These are phyloP conservation scores for Acer campestre DNA, from an alignment of 345 rosid genomes.

Conservation along the genomic window DNA sequence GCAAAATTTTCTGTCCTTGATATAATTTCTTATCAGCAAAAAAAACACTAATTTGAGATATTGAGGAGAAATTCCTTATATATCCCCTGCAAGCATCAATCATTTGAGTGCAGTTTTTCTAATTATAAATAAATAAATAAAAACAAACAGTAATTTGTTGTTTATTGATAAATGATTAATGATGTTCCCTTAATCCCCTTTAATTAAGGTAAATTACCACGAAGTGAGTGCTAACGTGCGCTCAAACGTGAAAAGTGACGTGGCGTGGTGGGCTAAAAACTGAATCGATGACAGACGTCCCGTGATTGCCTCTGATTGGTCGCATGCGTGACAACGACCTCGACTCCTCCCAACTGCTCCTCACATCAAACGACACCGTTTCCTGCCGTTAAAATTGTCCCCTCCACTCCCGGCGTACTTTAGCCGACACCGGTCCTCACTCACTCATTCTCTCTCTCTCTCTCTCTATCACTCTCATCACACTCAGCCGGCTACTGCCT, in stretches of 20 bases:
- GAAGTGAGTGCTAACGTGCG: background rate
- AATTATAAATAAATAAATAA: no score
- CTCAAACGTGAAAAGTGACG: background rate
- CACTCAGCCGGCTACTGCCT: background rate
- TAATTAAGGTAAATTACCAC: background rate
- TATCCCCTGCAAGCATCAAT: no score
- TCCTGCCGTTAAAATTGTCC: background rate
- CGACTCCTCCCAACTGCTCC: background rate
- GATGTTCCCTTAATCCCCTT: no score
- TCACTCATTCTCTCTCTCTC: background rate
- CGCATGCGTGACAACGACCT: constrained; percentile 23
- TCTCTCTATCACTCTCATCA: background rate
- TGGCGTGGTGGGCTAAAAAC: background rate
- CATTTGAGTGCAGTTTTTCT: no score
- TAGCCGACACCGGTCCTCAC: constrained; percentile 19
- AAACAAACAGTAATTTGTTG: no score
- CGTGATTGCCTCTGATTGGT: constrained; percentile 18
- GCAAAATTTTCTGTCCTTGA: no score
- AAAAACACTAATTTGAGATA: no score
- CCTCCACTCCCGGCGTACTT: constrained; percentile 22
- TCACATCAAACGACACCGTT: constrained; percentile 1
- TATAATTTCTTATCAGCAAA: no score
- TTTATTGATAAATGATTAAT: no score
- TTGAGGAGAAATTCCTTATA: no score
- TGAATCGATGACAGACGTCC: constrained; percentile 4